Base-by-base conservation (phyloP, 768 basidiomycete species). In the Crepidotus variabilis region DNA sequence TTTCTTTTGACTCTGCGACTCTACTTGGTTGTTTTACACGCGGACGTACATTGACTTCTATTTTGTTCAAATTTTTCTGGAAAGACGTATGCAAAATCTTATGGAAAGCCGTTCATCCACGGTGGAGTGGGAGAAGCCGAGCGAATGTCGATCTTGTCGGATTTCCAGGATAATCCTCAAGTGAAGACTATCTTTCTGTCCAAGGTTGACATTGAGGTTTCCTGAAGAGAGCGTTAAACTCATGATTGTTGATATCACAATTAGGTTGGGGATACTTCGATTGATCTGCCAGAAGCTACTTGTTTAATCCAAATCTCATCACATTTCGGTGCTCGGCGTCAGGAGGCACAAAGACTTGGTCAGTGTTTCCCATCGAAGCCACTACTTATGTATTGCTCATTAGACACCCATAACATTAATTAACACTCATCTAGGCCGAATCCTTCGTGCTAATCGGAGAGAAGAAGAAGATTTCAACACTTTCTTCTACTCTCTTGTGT, bases 401-500 rank as follows among this genome's bases (percentile, higher is more conserved):
- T n/a, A n/a, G n/a, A n/a, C n/a, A n/a, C n/a, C n/a, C n/a, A n/a
- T n/a, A n/a, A n/a, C n/a, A n/a, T n/a, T n/a, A n/a, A n/a, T n/a
- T 50, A 24, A 46, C 32, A 22, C 23, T 23, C 14, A 59, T 48
- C 43, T 11, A 92, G 94, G 94, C 14, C 94, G 97, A 47, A 99
- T 99, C 65, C 75, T 99, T 47, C 89, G 97, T 47, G 97, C 97
- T 8, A 99, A 99, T 71, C 84, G 97, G 57, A 82, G 97, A 60
- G 98, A 99, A 67, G 97, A 99, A 65, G 97, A 98, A 73, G 97
- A 97, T 1, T 99, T 99, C 77, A 99, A 99, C 61, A 97, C 97
- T 22, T 99, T 98, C 76, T 99, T 99, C 75, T 99, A 99, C 71
- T 98, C 97, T 32, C 85, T 99, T 6, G 97, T 99, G 33, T 98